Conservation (phyloP, 2,329 filamentous ascomycete species). For the Alternaria brassicae region DNA sequence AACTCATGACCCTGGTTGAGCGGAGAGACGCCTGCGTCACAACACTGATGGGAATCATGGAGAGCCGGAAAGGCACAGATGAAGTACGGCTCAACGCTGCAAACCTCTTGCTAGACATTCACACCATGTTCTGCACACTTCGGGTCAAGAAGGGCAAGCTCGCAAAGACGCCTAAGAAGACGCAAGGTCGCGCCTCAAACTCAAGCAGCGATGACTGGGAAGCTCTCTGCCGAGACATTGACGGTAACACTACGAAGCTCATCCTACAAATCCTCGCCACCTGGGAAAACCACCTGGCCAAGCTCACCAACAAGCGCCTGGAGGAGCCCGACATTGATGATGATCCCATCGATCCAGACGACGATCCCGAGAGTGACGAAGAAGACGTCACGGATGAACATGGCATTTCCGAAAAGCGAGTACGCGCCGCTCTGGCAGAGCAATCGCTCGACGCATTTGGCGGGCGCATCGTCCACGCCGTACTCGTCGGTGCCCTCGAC, state of each 20-base stretch:
- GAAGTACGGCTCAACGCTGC: constrained; percentile 78
- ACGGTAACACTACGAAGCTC: constrained; percentile 66
- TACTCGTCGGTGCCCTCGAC: constrained; percentile 78
- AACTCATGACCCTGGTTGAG: constrained; percentile 64
- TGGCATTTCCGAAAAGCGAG: constrained; percentile 60
- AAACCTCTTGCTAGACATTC: constrained; percentile 80
- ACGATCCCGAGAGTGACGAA: constrained; percentile 67
- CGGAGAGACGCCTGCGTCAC: constrained; percentile 61
- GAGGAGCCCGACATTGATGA: constrained; percentile 69
- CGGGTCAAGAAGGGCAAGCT: constrained; percentile 55
- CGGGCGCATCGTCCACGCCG: constrained; percentile 81
- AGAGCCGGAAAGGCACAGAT: constrained; percentile 69
- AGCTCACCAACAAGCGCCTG: constrained; percentile 43
- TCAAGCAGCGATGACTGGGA: constrained; percentile 57
- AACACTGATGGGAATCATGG: constrained; percentile 59
- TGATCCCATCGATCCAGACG: constrained; percentile 70
- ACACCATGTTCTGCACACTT: constrained; percentile 79
- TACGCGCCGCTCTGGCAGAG: constrained; percentile 78
- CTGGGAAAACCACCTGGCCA: constrained; percentile 70
- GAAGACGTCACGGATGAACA: constrained; percentile 56
- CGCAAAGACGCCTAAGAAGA: constrained; percentile 42
- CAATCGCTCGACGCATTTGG: constrained; percentile 85
- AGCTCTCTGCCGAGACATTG: constrained; percentile 73
- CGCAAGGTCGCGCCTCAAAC: constrained; percentile 28
- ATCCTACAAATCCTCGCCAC: constrained; percentile 79